Base-by-base conservation (phyloP, 139 green algal species). In the Astrephomene gubernaculifera region DNA sequence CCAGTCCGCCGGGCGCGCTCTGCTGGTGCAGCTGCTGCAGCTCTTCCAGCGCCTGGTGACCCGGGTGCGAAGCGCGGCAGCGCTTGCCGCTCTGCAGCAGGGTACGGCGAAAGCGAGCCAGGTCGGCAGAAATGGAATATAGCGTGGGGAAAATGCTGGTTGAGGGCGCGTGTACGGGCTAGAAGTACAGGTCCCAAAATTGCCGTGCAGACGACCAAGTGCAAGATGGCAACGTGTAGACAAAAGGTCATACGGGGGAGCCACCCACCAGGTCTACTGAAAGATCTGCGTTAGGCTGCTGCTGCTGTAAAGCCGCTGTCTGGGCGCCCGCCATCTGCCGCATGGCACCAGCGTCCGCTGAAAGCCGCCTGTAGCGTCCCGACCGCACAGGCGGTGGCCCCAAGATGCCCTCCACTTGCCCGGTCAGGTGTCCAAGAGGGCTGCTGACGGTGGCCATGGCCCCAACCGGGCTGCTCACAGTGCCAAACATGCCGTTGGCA, bases 281-380 rank as follows among this genome's bases (percentile, higher is more conserved):
- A 44, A 76, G 17, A 3, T 75, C 79, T 1, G 44, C 61, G 24
- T 21, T n/a, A n/a, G n/a, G n/a, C n/a, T n/a, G 31, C 31, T 31
- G 38, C 68, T 54, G 79, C 67, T 69, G 79, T 39, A 78, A 33
- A 21, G 65, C 65, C 7, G 44, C 64, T 33, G 65, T 49, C 67
- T 86, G 79, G 65, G 78, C 43, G 65, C 78, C 78, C 31, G 79
- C 79, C 49, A 86, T 68, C 45, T 86, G 65, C 79, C 49, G 45
- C 49, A 69, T 49, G 2, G 79, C 79, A 0, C 35, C 54, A 0
- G 45, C 49, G 45, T 86, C 79, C 49, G 65, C 79, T 1, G 65
- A 79, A 9, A 86, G 49, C 39, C 79, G 79, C 24, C 79, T 65
- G 64, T 86, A 79, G 22, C 79, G 79, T 4, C 24, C 53, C 4